A percentile compares a stretch with the other conserved stretches of the same genome.
Conservation (phyloP, 106 monocot genomes). For the Dioscorea zingiberensis region DNA sequence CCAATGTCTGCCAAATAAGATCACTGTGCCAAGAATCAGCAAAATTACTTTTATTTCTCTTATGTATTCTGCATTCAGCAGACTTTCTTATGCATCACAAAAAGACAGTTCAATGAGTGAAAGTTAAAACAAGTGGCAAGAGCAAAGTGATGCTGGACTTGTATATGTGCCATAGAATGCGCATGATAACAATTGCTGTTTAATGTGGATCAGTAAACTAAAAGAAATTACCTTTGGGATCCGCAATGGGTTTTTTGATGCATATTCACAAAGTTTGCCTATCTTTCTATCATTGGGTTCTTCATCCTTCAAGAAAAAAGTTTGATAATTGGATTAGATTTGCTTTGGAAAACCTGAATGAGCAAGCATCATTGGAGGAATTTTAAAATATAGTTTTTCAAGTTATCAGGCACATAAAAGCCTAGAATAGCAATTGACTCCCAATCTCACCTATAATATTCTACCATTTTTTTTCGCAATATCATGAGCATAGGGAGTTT, state of each 20-base stretch:
- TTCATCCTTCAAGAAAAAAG: constrained; percentile 62
- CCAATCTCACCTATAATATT: too few species aligned
- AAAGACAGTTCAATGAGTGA: background rate
- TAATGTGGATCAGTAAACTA: background rate
- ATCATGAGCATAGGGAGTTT: too few species aligned
- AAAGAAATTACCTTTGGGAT: constrained; percentile 69
- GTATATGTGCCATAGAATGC: background rate
- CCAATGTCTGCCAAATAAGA: too few species aligned
- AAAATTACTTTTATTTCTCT: background rate
- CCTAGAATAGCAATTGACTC: too few species aligned
- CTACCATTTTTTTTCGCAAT: too few species aligned
- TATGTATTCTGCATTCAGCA: background rate
- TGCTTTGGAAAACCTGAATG: background rate
- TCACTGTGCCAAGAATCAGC: too few species aligned
- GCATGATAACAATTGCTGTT: background rate
- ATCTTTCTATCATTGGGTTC: constrained; percentile 88
- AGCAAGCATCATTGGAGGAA: background rate
- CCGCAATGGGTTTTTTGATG: constrained; percentile 85
- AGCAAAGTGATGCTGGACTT: background rate
- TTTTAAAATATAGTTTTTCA: too few species aligned
- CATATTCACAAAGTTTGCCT: constrained; percentile 91
- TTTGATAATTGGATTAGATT: background rate
- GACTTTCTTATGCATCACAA: background rate
- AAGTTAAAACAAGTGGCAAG: too few species aligned
- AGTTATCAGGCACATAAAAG: too few species aligned